A percentile compares a stretch with the other conserved stretches of the same genome.
Evolutionary conservation across 805 yeast genomes (phyloP).

Genomic region (Komagataella mondaviorum): DNA sequence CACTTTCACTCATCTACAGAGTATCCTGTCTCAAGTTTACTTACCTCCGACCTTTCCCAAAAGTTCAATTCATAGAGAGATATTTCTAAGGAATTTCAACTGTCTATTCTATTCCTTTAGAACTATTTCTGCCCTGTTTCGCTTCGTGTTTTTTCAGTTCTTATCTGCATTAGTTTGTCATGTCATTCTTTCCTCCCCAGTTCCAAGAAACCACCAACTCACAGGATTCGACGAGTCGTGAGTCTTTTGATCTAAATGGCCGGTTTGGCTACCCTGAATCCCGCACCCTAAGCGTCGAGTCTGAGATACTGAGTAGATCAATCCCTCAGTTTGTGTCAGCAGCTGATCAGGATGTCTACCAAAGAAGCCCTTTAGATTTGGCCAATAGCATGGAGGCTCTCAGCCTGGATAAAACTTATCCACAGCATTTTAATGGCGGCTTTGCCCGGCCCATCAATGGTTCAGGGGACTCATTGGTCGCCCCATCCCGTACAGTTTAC

Average conservation of each 20-base stretch:
- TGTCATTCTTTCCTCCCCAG: background rate
- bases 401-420: background rate
- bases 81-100: background rate
- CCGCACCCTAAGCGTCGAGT: background rate
- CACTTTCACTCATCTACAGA: background rate
- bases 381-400: background rate
- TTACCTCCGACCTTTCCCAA: background rate
- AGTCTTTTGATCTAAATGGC: background rate
- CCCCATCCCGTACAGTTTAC: conserved; percentile 67
- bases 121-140: background rate
- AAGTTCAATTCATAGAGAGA: background rate
- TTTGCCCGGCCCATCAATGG: background rate
- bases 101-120: background rate
- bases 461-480: background rate
- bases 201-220: background rate
- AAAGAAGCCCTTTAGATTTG: background rate
- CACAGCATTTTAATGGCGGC: background rate
- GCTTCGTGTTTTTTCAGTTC: background rate
- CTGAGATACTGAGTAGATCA: background rate
- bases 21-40: background rate
- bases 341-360: background rate
- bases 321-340: background rate
- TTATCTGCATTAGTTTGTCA: background rate
- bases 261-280: background rate
- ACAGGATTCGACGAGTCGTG: background rate